phyloP scores from a whole-genome alignment of 805 yeast genomes.

The Saturnispora halmiae region DNA sequence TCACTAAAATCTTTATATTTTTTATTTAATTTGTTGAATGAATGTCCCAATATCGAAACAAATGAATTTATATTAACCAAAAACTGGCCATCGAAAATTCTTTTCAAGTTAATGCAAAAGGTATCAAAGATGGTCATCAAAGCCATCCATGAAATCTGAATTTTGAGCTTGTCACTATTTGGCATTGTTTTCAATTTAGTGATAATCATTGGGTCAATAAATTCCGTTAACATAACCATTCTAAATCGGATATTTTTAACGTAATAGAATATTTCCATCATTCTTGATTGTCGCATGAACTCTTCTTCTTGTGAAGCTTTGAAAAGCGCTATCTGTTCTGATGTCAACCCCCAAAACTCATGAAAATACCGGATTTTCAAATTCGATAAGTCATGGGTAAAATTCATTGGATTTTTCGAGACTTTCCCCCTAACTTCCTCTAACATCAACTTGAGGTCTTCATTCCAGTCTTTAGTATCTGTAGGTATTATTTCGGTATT shows the following conservation, averaged over 20 bases:
- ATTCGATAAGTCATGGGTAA: conserved; percentile 4
- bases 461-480: conserved; percentile 5
- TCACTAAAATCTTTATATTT: conserved; percentile 10
- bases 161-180: conserved; percentile 7
- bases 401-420: conserved; percentile 1
- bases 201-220: conserved; percentile 7
- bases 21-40: conserved; percentile 7
- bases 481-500: not conserved
- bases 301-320: conserved; percentile 6
- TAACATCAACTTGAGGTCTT: conserved; percentile 1
- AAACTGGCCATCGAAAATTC: conserved; percentile 8
- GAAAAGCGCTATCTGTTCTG: conserved; percentile 1
- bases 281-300: conserved; percentile 9
- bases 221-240: conserved; percentile 9
- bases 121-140: conserved; percentile 8
- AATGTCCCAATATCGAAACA: conserved; percentile 4
- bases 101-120: conserved; percentile 5
- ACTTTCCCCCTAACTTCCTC: not conserved
- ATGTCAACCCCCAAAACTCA: conserved; percentile 7
- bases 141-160: conserved; percentile 11
- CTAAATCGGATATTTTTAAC: conserved; percentile 9
- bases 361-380: conserved; percentile 8
- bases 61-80: conserved; percentile 6
- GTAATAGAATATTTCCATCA: conserved; percentile 9
- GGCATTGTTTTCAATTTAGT: conserved; percentile 3